phyloP scores from a whole-genome alignment of 106 monocot species.

The Agapanthus africanus region DNA sequence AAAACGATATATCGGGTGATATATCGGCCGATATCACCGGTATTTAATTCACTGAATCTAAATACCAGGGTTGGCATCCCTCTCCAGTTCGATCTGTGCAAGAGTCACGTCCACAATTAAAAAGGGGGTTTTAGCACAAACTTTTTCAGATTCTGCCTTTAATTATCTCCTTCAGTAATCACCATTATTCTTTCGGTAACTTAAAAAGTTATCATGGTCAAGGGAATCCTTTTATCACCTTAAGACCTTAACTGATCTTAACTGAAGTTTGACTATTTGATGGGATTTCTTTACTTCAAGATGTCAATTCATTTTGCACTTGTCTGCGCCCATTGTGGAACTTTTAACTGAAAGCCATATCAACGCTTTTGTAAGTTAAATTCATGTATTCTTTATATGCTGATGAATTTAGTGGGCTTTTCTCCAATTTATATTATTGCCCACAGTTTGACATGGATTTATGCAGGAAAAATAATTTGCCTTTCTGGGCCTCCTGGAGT shows the following conservation, averaged over 20 bases:
- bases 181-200: not conserved
- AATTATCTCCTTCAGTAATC: not conserved
- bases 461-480: slow-evolving; percentile 85
- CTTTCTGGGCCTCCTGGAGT: slow-evolving; percentile 98
- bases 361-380: not conserved
- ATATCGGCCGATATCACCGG: too few species aligned
- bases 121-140: too few species aligned
- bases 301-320: not conserved
- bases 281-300: not conserved
- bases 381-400: not conserved
- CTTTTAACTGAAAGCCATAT: not conserved
- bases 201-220: not conserved
- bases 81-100: too few species aligned
- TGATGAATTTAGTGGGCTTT: too few species aligned
- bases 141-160: not conserved
- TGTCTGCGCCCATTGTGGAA: not conserved
- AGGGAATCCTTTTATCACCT: not conserved
- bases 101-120: too few species aligned
- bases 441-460: not conserved
- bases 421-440: too few species aligned
- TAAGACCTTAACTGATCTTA: not conserved
- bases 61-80: not conserved
- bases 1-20: too few species aligned
- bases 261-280: not conserved
- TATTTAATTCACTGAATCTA: not conserved